These are phyloP conservation scores for Stachybotrys chlorohalonatus DNA, from an alignment of 2,329 filamentous ascomycete genomes.

Conservation along the genomic window DNA sequence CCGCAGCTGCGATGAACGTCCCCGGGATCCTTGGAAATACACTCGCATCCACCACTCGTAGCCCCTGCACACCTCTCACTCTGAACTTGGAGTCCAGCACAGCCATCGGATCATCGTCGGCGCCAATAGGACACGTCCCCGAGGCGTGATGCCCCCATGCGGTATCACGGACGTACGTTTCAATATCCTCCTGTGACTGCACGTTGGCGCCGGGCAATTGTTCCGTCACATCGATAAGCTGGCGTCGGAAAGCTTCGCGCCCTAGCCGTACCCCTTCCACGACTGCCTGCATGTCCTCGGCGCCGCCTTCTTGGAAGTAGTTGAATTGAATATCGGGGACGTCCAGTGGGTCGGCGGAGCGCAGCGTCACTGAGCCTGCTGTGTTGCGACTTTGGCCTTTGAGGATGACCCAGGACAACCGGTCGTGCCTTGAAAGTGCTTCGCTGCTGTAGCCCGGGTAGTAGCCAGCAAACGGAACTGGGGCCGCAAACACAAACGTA, in stretches of 20 bases:
- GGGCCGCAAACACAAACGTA: slow-evolving; percentile 44
- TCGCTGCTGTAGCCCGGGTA: slow-evolving; percentile 44
- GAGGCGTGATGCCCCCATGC: slow-evolving; percentile 25
- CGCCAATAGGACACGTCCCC: slow-evolving; percentile 21
- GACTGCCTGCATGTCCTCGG: slow-evolving; percentile 44
- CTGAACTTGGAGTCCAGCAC: slow-evolving; percentile 41
- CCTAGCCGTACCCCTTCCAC: slow-evolving; percentile 45
- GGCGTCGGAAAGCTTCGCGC: slow-evolving; percentile 27
- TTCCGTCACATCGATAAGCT: slow-evolving; percentile 10
- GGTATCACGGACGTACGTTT: slow-evolving; percentile 20
- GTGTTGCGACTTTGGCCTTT: slow-evolving; percentile 55
- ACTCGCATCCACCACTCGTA: slow-evolving; percentile 36
- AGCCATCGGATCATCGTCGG: slow-evolving; percentile 20
- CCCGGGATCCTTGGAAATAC: slow-evolving; percentile 29
- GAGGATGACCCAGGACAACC: slow-evolving; percentile 34
- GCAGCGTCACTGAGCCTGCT: slow-evolving; percentile 52
- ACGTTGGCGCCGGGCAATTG: slow-evolving; percentile 26
- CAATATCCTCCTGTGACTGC: slow-evolving; percentile 28
- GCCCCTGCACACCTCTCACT: slow-evolving; percentile 33
- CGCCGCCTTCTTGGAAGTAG: slow-evolving; percentile 44
- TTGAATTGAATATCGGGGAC: slow-evolving; percentile 54
- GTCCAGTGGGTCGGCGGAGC: slow-evolving; percentile 53
- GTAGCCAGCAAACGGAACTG: slow-evolving; percentile 46
- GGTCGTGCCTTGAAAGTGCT: slow-evolving; percentile 30
- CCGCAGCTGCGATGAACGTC: slow-evolving; percentile 21